Evolutionary conservation across 495 filamentous ascomycete genomes (phyloP).

Genomic region (Penicillium macrosclerotiorum): DNA sequence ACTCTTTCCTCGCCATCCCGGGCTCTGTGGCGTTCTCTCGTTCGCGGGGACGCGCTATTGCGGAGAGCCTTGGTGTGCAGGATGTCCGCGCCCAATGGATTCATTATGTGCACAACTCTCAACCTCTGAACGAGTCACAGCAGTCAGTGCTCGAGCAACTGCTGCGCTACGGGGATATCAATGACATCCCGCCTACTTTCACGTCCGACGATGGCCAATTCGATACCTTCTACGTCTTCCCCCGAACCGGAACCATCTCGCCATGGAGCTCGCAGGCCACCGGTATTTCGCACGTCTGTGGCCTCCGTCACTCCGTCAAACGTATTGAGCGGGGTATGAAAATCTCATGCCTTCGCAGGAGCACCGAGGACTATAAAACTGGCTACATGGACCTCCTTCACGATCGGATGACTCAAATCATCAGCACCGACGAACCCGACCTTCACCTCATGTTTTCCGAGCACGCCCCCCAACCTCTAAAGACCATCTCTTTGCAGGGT

Average conservation of each 20-base stretch:
- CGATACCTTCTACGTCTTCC: slow-evolving; percentile 67
- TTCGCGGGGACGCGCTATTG: slow-evolving; percentile 52
- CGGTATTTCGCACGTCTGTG: slow-evolving; percentile 90
- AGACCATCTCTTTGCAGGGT: slow-evolving; percentile 67
- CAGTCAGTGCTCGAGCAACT: slow-evolving; percentile 55
- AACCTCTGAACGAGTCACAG: slow-evolving; percentile 40
- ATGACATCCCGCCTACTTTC: slow-evolving; percentile 44
- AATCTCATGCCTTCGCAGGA: slow-evolving; percentile 52
- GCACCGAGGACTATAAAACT: slow-evolving; percentile 39
- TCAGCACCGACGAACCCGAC: slow-evolving; percentile 63
- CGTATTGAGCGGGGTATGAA: slow-evolving; percentile 86
- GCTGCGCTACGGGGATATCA: slow-evolving; percentile 61
- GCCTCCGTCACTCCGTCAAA: slow-evolving; percentile 65
- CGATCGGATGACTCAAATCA: slow-evolving; percentile 90
- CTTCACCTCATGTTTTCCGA: slow-evolving; percentile 77
- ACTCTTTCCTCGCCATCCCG: slow-evolving; percentile 47
- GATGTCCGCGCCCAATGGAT: slow-evolving; percentile 62
- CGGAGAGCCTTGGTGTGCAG: slow-evolving; percentile 50
- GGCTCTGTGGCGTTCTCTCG: slow-evolving; percentile 53
- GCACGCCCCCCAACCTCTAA: slow-evolving; percentile 64
- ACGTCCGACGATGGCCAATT: slow-evolving; percentile 39
- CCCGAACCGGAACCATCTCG: slow-evolving; percentile 79
- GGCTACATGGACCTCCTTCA: slow-evolving; percentile 70
- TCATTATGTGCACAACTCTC: slow-evolving; percentile 56
- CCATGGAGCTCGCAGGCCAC: slow-evolving; percentile 98